Percentiles rank a stretch among this genome's conserved stretches.
Conservation (phyloP, 495 filamentous ascomycete genomes). For the Immersiella caudata region DNA sequence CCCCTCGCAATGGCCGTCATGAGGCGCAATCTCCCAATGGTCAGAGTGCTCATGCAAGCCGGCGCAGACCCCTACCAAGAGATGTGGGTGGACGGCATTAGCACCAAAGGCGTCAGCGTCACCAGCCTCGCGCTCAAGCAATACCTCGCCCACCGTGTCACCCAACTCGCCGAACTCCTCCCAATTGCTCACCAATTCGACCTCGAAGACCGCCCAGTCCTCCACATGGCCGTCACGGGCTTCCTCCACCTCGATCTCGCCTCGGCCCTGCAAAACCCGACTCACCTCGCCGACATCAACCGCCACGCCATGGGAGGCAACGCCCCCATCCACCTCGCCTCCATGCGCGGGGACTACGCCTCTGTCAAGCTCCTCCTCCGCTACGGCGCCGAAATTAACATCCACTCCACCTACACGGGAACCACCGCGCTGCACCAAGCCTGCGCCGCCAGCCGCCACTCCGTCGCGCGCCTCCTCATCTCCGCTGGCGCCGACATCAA, state of each 20-base stretch:
- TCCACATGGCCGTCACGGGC: constrained; percentile 6
- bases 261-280: neutral
- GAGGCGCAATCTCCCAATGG: neutral
- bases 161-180: neutral
- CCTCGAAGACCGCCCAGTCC: neutral
- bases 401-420: neutral
- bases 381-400: neutral
- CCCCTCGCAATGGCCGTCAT: constrained; percentile 2
- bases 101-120: neutral
- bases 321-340: constrained; percentile 11
- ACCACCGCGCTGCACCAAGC: neutral
- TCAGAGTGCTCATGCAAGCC: constrained; percentile 19
- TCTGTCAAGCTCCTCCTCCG: constrained; percentile 10
- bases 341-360: constrained; percentile 4
- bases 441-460: neutral
- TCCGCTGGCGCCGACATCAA: neutral
- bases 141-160: neutral
- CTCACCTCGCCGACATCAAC: constrained; percentile 6
- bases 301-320: neutral
- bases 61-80: constrained; percentile 16
- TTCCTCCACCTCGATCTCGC: constrained; percentile 13
- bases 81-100: neutral
- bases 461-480: neutral
- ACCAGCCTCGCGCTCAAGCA: neutral
- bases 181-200: constrained; percentile 11